phyloP scores from a whole-genome alignment of 331 rosid species.

The Rosa hybrid region DNA sequence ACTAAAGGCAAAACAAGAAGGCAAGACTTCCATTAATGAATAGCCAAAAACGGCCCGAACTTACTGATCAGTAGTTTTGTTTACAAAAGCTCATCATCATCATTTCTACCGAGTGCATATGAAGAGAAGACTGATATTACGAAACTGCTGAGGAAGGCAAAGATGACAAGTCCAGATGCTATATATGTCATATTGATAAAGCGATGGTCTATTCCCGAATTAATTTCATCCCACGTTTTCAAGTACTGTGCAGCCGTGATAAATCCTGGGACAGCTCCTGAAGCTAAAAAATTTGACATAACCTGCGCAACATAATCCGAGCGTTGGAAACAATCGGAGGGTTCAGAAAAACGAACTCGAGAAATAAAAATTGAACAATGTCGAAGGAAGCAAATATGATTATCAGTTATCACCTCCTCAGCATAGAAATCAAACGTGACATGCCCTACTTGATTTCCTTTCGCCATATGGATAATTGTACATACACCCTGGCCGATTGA shows the following conservation, averaged over 20 bases:
- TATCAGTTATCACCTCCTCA: conserved; percentile 27
- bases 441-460: neutral
- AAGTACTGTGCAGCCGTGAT: conserved; percentile 5
- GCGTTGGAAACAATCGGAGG: neutral
- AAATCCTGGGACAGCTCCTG: conserved; percentile 38
- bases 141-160: conserved; percentile 23
- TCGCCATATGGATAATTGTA: neutral
- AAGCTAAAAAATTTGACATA: conserved; percentile 15
- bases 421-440: conserved; percentile 27
- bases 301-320: conserved; percentile 6
- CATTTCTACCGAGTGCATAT: conserved; percentile 15
- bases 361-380: neutral
- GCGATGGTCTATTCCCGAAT: neutral
- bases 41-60: neutral
- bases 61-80: neutral
- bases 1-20: too few species aligned
- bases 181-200: conserved; percentile 15
- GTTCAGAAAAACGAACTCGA: neutral
- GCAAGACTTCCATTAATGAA: too few species aligned
- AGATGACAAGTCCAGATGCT: conserved; percentile 21
- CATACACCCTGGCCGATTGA: neutral
- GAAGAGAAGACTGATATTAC: conserved; percentile 32
- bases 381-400: neutral
- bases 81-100: neutral
- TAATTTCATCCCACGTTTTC: neutral